These are phyloP conservation scores for Termitomyces sp. DNA, from an alignment of 768 basidiomycete genomes.

Conservation along the genomic window DNA sequence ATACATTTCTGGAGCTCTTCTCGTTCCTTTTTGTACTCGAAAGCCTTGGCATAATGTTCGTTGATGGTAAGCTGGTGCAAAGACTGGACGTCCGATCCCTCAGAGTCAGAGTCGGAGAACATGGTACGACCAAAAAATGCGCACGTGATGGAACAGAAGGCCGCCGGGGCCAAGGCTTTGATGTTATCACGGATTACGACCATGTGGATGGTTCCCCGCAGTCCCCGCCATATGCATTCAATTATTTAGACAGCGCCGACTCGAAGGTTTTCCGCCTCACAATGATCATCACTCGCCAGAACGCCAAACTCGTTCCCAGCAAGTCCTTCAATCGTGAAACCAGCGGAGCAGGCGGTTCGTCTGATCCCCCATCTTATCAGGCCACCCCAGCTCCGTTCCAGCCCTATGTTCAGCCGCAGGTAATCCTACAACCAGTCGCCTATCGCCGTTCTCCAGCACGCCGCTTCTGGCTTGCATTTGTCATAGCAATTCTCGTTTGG, in stretches of 20 bases:
- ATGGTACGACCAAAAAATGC: slow-evolving; percentile 20
- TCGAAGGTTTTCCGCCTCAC: background rate
- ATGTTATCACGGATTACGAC: background rate
- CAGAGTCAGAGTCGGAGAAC: slow-evolving; percentile 49
- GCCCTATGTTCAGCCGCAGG: background rate
- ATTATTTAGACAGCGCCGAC: background rate
- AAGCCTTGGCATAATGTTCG: slow-evolving; percentile 78
- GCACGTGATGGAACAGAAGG: slow-evolving; percentile 9
- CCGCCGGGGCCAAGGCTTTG: too few relatives aligned
- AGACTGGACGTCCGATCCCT: slow-evolving; percentile 37
- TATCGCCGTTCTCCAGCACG: slow-evolving; percentile 14
- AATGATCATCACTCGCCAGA: slow-evolving; percentile 13
- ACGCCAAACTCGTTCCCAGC: slow-evolving; percentile 7
- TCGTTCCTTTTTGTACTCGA: slow-evolving; percentile 76
- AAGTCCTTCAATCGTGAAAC: background rate
- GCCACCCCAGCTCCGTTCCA: slow-evolving; percentile 5
- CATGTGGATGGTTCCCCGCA: slow-evolving; percentile 1
- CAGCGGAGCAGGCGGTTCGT: background rate
- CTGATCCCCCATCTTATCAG: slow-evolving; percentile 11
- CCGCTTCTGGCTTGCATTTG: slow-evolving; percentile 21
- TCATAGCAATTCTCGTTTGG: slow-evolving; percentile 18
- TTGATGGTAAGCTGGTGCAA: slow-evolving; percentile 61
- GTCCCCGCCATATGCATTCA: background rate
- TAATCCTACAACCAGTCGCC: background rate
- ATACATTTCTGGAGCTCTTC: slow-evolving; percentile 78